Evolutionary conservation across 805 yeast genomes (phyloP).

Genomic region (Candida jianshihensis): DNA sequence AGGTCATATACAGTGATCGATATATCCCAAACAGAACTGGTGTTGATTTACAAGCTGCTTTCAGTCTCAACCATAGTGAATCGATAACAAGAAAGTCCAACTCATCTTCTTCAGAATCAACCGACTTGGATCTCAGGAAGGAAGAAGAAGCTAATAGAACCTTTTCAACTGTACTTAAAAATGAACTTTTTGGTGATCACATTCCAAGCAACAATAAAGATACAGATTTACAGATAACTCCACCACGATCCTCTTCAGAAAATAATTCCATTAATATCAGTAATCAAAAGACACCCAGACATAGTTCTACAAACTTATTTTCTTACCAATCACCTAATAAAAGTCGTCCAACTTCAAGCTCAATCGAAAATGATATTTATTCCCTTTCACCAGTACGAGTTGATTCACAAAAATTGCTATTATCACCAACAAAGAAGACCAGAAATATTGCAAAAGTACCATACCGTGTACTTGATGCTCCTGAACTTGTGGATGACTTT

Average conservation of each 20-base stretch:
- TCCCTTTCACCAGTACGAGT: conserved; percentile 83
- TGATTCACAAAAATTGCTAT: conserved; percentile 71
- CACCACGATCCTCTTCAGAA: conserved; percentile 25
- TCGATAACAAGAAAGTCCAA: conserved; percentile 18
- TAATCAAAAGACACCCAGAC: conserved; percentile 29
- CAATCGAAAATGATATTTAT: conserved; percentile 65
- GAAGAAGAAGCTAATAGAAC: conserved; percentile 84
- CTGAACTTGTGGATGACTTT: conserved; percentile 89
- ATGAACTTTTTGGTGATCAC: conserved; percentile 87
- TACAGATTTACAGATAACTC: conserved; percentile 23
- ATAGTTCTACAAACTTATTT: conserved; percentile 47
- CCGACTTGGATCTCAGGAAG: conserved; percentile 59
- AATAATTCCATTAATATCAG: conserved; percentile 9
- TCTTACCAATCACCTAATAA: conserved; percentile 70
- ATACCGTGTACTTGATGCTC: conserved; percentile 90
- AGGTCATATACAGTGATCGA: conserved; percentile 67
- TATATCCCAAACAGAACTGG: conserved; percentile 86
- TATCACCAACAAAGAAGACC: conserved; percentile 77
- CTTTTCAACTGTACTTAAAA: conserved; percentile 76
- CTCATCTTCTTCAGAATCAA: conserved; percentile 16
- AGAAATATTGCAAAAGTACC: conserved; percentile 82
- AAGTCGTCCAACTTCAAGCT: conserved; percentile 50
- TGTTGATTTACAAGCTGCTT: conserved; percentile 79
- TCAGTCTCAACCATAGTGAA: conserved; percentile 17
- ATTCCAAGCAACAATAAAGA: conserved; percentile 44